phyloP scores from a whole-genome alignment of 176 grass and related monocot species.

The Dactylis glomerata region DNA sequence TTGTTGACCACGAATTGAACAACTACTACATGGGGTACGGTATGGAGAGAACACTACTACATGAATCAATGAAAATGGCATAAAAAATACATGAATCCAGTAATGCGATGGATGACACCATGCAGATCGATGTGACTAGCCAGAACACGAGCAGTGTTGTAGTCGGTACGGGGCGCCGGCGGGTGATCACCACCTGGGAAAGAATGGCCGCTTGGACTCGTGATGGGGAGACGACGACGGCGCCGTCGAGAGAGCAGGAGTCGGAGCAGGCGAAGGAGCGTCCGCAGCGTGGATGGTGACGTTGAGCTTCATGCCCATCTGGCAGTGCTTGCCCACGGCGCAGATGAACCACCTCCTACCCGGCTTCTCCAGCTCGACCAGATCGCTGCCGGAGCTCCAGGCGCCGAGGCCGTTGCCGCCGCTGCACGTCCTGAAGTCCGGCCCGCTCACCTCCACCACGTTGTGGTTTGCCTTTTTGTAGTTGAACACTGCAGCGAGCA shows the following conservation, averaged over 20 bases:
- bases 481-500: background rate
- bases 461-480: background rate
- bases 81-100: no score
- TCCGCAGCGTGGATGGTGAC: background rate
- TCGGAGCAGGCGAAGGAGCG: background rate
- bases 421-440: slow-evolving; percentile 24
- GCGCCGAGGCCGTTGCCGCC: no score
- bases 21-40: no score
- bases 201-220: background rate
- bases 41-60: no score
- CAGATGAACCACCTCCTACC: slow-evolving; percentile 32
- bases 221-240: background rate
- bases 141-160: no score
- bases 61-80: no score
- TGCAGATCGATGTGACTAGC: no score
- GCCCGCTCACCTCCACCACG: background rate
- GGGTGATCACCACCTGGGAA: background rate
- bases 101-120: no score
- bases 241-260: background rate
- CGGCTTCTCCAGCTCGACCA: background rate
- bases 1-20: no score
- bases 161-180: background rate
- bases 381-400: slow-evolving; percentile 7
- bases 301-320: slow-evolving; percentile 28
- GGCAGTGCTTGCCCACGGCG: background rate